Percentiles rank a stretch among this genome's conserved stretches.
These are phyloP conservation scores for Fennellomyces sp. DNA, from an alignment of 371 early-diverging fungal species.

Conservation along the genomic window DNA sequence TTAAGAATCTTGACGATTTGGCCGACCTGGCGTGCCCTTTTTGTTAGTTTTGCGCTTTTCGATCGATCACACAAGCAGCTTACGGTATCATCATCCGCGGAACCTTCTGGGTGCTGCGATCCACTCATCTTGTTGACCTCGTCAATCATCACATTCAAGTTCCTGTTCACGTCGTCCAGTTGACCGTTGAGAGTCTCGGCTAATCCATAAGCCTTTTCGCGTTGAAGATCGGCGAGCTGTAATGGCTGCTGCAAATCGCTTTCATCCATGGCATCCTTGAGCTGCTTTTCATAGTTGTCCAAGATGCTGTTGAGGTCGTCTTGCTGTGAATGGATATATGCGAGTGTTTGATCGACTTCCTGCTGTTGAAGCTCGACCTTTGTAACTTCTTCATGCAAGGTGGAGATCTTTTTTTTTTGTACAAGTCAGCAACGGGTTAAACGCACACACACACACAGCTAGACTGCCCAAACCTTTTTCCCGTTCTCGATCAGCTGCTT, in stretches of 20 bases:
- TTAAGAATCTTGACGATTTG: conserved; percentile 90
- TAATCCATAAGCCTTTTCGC: conserved; percentile 83
- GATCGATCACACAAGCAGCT: conserved; percentile 9
- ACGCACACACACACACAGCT: too few relatives aligned
- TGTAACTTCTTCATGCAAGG: conserved; percentile 71
- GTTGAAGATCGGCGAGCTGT: conserved; percentile 81
- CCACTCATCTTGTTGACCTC: conserved; percentile 78
- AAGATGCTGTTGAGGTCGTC: conserved; percentile 77
- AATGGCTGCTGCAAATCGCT: conserved; percentile 50
- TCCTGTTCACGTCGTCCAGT: conserved; percentile 83
- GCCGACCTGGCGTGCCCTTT: conserved; percentile 43
- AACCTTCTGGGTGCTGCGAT: conserved; percentile 33
- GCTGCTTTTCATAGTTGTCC: conserved; percentile 78
- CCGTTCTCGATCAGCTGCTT: conserved; percentile 84
- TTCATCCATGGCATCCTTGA: conserved; percentile 57
- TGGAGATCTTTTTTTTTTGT: conserved; percentile 68
- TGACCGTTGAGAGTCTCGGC: conserved; percentile 86
- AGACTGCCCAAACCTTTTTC: too few relatives aligned
- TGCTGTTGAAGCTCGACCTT: conserved; percentile 75
- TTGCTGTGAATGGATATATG: conserved; percentile 87
- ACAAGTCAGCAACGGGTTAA: too few relatives aligned
- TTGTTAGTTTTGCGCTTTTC: too few relatives aligned
- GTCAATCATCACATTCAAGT: conserved; percentile 80
- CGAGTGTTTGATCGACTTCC: conserved; percentile 83
- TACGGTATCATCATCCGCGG: conserved; percentile 43